Conservation (phyloP, 345 rosid genomes). For the Lepidium africanum region DNA sequence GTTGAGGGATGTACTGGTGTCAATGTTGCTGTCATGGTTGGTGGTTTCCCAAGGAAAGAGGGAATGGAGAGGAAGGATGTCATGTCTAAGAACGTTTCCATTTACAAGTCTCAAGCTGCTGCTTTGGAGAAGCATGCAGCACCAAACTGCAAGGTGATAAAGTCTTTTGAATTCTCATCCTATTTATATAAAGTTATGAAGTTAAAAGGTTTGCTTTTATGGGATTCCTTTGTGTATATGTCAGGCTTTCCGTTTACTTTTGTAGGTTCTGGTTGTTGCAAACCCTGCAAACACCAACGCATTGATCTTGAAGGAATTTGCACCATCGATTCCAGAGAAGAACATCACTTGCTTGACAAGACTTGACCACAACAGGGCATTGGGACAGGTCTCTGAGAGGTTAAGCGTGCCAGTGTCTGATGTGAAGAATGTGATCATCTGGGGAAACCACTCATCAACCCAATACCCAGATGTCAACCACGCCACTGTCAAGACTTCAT, state of each 20-base stretch:
- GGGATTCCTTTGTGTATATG: background rate
- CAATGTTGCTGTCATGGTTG: constrained; percentile 83
- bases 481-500: constrained; percentile 71
- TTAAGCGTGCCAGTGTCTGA: constrained; percentile 76
- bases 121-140: constrained; percentile 92
- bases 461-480: constrained; percentile 99
- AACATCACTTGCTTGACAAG: constrained; percentile 95
- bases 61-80: constrained; percentile 99
- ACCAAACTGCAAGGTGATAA: constrained; percentile 87
- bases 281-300: constrained; percentile 99
- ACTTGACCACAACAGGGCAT: constrained; percentile 95
- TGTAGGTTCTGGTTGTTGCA: constrained; percentile 93
- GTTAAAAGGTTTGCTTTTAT: background rate
- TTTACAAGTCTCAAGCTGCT: constrained; percentile 95
- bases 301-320: constrained; percentile 90
- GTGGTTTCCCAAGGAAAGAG: constrained; percentile 96
- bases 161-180: background rate
- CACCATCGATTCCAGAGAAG: constrained; percentile 90
- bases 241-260: background rate
- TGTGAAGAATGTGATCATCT: constrained; percentile 86
- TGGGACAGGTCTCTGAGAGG: constrained; percentile 92
- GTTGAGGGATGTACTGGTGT: constrained; percentile 97
- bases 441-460: constrained; percentile 98
- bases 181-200: too few species aligned
- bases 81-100: constrained; percentile 92